Base-by-base conservation (phyloP, 495 filamentous ascomycete genomes). In the Physcia stellaris region DNA sequence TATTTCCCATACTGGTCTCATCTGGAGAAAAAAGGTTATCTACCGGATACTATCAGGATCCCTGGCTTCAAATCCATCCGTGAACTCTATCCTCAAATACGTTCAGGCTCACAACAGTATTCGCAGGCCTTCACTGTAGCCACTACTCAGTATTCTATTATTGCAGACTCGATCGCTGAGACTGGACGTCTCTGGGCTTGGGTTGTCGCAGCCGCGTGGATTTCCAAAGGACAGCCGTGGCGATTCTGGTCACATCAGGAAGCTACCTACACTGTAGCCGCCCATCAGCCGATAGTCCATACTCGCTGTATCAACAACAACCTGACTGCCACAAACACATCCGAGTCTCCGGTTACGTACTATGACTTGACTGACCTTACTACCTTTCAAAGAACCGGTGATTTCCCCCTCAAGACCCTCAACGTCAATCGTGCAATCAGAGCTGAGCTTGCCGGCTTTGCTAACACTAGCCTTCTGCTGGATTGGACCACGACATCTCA, bases 41-140 rank as follows among this genome's bases (percentile, higher is more conserved):
- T n/a, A n/a, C n/a, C n/a, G n/a, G n/a, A n/a, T n/a, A n/a, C n/a
- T n/a, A n/a, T n/a, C n/a, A n/a, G n/a, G n/a, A n/a, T n/a, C n/a
- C n/a, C n/a, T n/a, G n/a, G n/a, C n/a, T n/a, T n/a, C n/a, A n/a
- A n/a, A n/a, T n/a, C n/a, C n/a, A n/a, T n/a, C n/a, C n/a, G n/a
- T n/a, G n/a, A n/a, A n/a, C n/a, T n/a, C n/a, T n/a, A n/a, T n/a
- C n/a, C n/a, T n/a, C n/a, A n/a, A n/a, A n/a, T n/a, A n/a, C n/a
- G n/a, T n/a, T n/a, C n/a, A n/a, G n/a, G 38, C 38, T 38, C 46
- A 3, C 46, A 37, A 23, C 19, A 37, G 22, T 24, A 23, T 22
- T 37, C 35, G 22, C 29, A 9, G 18, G n/a, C 29, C 29, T 31
- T 31, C 29, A 31, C 3, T 31, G 29, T 31, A 17, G 29, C 29